Base-by-base conservation (phyloP, 2,329 filamentous ascomycete genomes). In the Pseudogymnoascus destructans region DNA sequence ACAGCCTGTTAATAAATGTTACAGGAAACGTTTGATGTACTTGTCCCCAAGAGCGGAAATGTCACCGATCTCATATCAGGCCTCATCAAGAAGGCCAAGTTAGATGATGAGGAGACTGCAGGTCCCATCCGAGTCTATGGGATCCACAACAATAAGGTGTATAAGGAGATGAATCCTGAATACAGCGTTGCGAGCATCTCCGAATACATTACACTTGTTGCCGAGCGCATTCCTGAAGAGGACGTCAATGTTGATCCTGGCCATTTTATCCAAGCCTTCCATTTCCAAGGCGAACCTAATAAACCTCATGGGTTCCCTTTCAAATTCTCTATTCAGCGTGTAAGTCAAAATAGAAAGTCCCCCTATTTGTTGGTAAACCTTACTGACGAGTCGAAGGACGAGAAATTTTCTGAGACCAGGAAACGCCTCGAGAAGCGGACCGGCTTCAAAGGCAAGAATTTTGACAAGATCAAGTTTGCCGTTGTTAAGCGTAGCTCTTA, bases 391-490 rank as follows among this genome's bases (percentile, higher is more conserved):
- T 13, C 27, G 8, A 57, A 92, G 82, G 87, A 84, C 58, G 93
- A 98, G 71, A 77, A 79, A 36, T 97, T 98, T 73, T 84, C 82
- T 60, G 89, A 97, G 32, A 96, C 91, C 42, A 96, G 92, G 75
- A 89, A 95, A 73, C 84, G 93, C n/a, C 76, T 98, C 3, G 91
- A 93, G 65, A 92, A 91, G 71, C 80, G 92, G 60, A 95, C 89
- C 0, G 91, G 91, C 23, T 85, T 98, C 73, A 96, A 96, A 73
- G 95, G 93, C 71, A 98, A 98, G 77, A 89, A 89, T 64, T 91
- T 98, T 65, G 92, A 98, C 72, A 97, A 97, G 77, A 93, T 98
- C 72, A 96, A 95, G 72, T 96, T 98, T 75, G 87, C 90, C 5
- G 73, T 95, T 30, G 80, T 96, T 57, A 77, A 84, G 70, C 78